Evolutionary conservation across 306 rosid genomes (phyloP).

Genomic region (Inga laurina): DNA sequence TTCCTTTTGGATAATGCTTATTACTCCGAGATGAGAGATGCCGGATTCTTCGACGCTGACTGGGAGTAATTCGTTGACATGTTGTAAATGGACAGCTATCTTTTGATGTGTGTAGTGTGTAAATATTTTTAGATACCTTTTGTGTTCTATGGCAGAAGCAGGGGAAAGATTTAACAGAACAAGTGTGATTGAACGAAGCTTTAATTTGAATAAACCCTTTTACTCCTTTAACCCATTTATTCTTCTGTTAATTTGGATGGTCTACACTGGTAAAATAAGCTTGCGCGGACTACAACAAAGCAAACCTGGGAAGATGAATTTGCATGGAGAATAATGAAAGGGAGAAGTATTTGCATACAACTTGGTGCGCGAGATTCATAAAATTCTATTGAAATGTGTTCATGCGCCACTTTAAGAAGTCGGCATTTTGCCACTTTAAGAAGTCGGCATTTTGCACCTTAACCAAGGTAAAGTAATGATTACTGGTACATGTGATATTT

Average conservation of each 20-base stretch:
- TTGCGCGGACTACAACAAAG: neutral
- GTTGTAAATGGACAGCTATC: slow-evolving; percentile 25
- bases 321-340: neutral
- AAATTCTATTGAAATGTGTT: neutral
- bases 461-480: too few species aligned
- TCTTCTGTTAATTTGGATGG: neutral
- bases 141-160: neutral
- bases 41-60: slow-evolving; percentile 88
- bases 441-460: neutral
- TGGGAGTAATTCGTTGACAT: slow-evolving; percentile 56
- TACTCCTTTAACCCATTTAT: neutral
- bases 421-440: neutral
- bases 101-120: neutral
- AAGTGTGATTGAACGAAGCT: neutral
- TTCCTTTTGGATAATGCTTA: slow-evolving; percentile 76
- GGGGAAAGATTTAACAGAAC: neutral
- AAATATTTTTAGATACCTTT: neutral
- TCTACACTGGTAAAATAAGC: neutral
- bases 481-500: too few species aligned
- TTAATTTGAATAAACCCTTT: neutral
- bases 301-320: neutral
- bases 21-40: slow-evolving; percentile 86
- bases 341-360: neutral
- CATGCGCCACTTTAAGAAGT: neutral
- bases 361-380: too few species aligned